Evolutionary conservation across 2,329 filamentous ascomycete species (phyloP).

Genomic region (Ilyonectria destructans): DNA sequence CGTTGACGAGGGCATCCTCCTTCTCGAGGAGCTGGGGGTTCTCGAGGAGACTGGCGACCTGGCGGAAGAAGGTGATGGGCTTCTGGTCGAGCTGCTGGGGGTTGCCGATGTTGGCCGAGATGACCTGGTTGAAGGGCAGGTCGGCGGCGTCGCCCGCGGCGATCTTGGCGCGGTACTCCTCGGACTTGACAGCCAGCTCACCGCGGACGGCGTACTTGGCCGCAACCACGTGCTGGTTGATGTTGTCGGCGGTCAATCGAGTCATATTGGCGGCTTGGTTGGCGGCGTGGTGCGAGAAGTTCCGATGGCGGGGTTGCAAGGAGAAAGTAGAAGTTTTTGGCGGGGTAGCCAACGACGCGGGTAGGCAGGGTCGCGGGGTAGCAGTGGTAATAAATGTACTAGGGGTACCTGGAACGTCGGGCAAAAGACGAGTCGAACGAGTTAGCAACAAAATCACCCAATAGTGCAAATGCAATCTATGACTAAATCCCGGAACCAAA

Average conservation of each 20-base stretch:
- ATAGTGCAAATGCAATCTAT: constrained; percentile 18
- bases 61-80: constrained; percentile 98
- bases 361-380: constrained; percentile 49
- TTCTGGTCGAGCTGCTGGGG: constrained; percentile 99
- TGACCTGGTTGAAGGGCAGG: constrained; percentile 91
- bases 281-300: constrained; percentile 47
- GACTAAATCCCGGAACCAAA: constrained; percentile 19
- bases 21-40: constrained; percentile 89
- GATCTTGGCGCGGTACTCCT: constrained; percentile 87
- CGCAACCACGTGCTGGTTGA: constrained; percentile 89
- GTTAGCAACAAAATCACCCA: constrained; percentile 44
- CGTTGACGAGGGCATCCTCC: constrained; percentile 81
- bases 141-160: constrained; percentile 67
- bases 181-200: constrained; percentile 93
- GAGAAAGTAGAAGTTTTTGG: constrained; percentile 44
- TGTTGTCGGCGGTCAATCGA: constrained; percentile 84
- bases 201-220: constrained; percentile 98
- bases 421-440: constrained; percentile 41
- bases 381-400: constrained; percentile 43
- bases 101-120: constrained; percentile 99
- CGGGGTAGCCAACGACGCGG: constrained; percentile 44
- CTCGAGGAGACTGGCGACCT: constrained; percentile 94
- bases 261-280: constrained; percentile 53
- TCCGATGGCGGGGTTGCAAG: constrained; percentile 41
- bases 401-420: constrained; percentile 33